phyloP scores from a whole-genome alignment of 305 asterid species.

The Plantago coronopus region DNA sequence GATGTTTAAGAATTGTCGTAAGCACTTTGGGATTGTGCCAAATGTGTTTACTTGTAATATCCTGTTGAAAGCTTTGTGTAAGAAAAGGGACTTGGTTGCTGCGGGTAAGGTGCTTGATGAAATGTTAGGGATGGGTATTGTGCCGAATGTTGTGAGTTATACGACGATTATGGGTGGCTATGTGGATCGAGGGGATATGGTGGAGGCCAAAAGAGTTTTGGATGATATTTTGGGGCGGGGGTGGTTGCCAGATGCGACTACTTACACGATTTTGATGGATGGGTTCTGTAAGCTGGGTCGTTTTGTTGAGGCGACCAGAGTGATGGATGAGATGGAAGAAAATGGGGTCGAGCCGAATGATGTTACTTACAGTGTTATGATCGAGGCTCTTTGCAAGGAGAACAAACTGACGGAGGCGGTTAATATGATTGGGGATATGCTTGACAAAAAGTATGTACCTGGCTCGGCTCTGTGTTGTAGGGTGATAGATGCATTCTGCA shows the following conservation, averaged over 20 bases:
- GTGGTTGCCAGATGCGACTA: conserved; percentile 82
- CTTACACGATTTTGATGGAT: conserved; percentile 75
- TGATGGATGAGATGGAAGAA: conserved; percentile 94
- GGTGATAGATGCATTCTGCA: conserved; percentile 67
- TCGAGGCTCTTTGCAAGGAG: conserved; percentile 75
- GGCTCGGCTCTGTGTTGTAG: conserved; percentile 65
- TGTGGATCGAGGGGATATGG: conserved; percentile 58
- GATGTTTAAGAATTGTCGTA: conserved; percentile 62
- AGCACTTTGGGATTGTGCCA: conserved; percentile 58
- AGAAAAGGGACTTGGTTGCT: conserved; percentile 54
- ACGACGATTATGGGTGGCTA: conserved; percentile 75
- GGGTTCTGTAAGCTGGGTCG: conserved; percentile 67
- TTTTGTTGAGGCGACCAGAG: conserved; percentile 65
- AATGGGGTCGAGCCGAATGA: conserved; percentile 76
- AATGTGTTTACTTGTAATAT: conserved; percentile 80
- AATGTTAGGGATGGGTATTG: conserved; percentile 81
- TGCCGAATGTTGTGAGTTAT: conserved; percentile 83
- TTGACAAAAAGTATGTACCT: conserved; percentile 62
- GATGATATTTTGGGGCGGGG: conserved; percentile 66
- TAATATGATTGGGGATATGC: conserved; percentile 74
- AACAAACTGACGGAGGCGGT: conserved; percentile 69
- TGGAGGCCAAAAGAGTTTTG: conserved; percentile 59
- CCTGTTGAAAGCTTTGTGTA: conserved; percentile 73
- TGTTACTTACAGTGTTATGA: conserved; percentile 71
- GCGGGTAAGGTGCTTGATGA: conserved; percentile 69